These are phyloP conservation scores for Meyerozyma athensensis DNA, from an alignment of 1,139 yeast species.

Conservation along the genomic window DNA sequence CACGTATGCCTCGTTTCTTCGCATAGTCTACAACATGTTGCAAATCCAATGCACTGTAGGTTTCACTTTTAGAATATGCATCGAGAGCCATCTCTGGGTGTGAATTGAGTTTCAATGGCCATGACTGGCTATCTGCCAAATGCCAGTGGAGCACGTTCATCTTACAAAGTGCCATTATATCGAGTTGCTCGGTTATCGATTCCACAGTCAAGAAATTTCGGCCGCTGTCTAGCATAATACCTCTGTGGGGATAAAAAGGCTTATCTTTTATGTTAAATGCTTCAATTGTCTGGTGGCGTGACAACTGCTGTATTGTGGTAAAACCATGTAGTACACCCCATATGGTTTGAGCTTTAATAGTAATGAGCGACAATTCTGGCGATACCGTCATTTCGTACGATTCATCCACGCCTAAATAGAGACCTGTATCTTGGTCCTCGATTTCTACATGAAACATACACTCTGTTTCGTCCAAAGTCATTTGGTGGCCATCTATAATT, in stretches of 20 bases:
- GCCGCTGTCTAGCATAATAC: constrained; percentile 41
- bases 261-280: constrained; percentile 25
- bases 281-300: constrained; percentile 14
- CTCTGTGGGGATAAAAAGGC: constrained; percentile 41
- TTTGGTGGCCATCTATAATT: neutral
- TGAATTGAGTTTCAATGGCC: constrained; percentile 37
- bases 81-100: constrained; percentile 42
- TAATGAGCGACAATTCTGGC: constrained; percentile 10
- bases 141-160: constrained; percentile 47
- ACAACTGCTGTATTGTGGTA: constrained; percentile 40
- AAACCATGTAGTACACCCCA: constrained; percentile 48
- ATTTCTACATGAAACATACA: constrained; percentile 14
- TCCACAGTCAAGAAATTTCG: constrained; percentile 34
- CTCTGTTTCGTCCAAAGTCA: neutral
- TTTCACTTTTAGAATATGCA: constrained; percentile 36
- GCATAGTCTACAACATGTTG: constrained; percentile 32
- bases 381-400: constrained; percentile 26
- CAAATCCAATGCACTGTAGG: constrained; percentile 31
- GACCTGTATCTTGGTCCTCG: constrained; percentile 22
- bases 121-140: constrained; percentile 40
- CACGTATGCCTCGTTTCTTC: constrained; percentile 34
- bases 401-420: constrained; percentile 41
- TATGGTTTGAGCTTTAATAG: constrained; percentile 28
- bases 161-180: constrained; percentile 38
- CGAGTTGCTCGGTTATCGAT: constrained; percentile 34